Evolutionary conservation across 805 yeast species (phyloP).

Genomic region (Yarrowia phangngaensis): DNA sequence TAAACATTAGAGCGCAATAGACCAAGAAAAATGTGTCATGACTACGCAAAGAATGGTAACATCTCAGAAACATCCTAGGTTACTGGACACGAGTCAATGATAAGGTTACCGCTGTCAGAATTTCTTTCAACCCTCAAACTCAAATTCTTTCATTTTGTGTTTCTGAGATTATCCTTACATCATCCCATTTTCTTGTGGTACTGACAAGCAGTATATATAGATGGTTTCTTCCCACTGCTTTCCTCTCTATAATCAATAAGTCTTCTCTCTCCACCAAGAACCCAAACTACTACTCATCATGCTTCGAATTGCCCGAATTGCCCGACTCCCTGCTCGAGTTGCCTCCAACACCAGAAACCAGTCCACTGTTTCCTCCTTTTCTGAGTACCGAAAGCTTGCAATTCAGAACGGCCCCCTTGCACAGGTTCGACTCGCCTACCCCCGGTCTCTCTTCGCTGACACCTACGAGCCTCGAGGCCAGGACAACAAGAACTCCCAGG

Average conservation of each 20-base stretch:
- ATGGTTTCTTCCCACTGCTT: background rate
- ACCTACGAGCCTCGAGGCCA: constrained; percentile 14
- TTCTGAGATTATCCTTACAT: too few relatives aligned
- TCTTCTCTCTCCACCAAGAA: constrained; percentile 10
- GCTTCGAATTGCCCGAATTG: constrained; percentile 26
- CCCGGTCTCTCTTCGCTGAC: constrained; percentile 27
- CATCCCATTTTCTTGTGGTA: too few relatives aligned
- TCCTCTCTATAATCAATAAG: constrained; percentile 6
- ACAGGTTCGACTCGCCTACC: constrained; percentile 27
- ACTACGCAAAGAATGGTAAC: too few relatives aligned
- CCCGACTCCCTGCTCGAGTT: constrained; percentile 27
- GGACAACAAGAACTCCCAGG: constrained; percentile 18
- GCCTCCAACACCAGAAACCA: constrained; percentile 23
- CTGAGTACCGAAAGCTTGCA: constrained; percentile 28
- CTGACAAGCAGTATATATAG: too few relatives aligned
- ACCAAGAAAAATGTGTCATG: too few relatives aligned
- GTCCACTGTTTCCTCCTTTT: constrained; percentile 25
- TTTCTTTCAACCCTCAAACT: too few relatives aligned
- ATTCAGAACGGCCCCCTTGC: constrained; percentile 26
- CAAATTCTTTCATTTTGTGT: too few relatives aligned
- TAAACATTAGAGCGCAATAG: too few relatives aligned
- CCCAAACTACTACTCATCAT: constrained; percentile 14
- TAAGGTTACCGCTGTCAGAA: too few relatives aligned
- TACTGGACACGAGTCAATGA: too few relatives aligned
- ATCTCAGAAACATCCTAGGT: too few relatives aligned